Conservation (phyloP, 169 alveolate genomes). For the Perkinsus olseni region DNA sequence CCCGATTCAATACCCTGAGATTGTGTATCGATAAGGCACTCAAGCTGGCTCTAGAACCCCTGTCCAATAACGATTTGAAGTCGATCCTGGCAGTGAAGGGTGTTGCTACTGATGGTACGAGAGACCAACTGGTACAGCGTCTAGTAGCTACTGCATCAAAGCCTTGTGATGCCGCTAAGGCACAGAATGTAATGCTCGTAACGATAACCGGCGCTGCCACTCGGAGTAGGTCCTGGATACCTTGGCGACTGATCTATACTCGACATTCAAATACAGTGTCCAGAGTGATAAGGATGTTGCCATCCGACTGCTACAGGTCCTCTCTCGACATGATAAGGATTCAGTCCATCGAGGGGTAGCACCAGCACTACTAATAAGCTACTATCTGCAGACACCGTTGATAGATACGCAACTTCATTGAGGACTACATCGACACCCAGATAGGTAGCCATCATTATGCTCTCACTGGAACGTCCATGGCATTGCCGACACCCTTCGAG, state of each 20-base stretch:
- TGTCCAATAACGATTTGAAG: neutral
- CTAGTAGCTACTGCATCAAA: neutral
- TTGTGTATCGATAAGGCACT: neutral
- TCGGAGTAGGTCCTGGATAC: neutral
- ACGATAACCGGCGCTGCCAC: no score
- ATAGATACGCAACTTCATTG: neutral
- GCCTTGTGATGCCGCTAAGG: neutral
- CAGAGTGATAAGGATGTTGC: neutral
- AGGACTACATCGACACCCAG: neutral
- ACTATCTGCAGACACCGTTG: neutral
- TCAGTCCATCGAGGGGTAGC: neutral
- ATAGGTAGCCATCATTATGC: neutral
- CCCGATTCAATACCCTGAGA: neutral
- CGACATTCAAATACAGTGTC: neutral
- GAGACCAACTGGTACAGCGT: neutral
- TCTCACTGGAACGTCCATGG: neutral
- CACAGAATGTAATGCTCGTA: neutral
- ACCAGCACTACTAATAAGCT: neutral
- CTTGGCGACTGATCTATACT: neutral
- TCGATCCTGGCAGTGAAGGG: neutral
- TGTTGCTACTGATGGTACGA: neutral
- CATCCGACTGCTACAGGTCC: neutral
- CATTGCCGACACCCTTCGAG: neutral
- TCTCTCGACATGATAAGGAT: neutral
- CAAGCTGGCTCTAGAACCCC: neutral